Evolutionary conservation across 1,139 yeast species (phyloP), one percentile per base, ranked within the genome.

Genomic region (Pichia sp.): DNA sequence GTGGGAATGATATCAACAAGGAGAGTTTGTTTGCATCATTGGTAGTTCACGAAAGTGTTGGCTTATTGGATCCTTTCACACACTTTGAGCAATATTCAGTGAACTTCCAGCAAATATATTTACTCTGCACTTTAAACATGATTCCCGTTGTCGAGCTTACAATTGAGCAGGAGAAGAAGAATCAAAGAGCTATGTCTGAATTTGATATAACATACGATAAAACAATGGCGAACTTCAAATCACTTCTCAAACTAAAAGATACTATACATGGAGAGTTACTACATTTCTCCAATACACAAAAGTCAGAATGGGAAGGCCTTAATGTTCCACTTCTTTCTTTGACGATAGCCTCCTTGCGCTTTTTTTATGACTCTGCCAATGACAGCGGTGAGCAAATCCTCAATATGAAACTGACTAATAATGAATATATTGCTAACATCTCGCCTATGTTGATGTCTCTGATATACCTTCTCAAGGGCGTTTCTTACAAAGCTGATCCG

Each of bases 381-480:
- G n/a, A n/a, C n/a, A n/a, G n/a, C n/a, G n/a, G n/a, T n/a, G n/a
- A n/a, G n/a, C n/a, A n/a, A n/a, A n/a, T n/a, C n/a, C n/a, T n/a
- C n/a, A n/a, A n/a, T n/a, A n/a, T n/a, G n/a, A n/a, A n/a, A n/a
- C n/a, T n/a, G n/a, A n/a, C n/a, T n/a, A n/a, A n/a, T n/a, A n/a
- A n/a, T n/a, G n/a, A 25, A 9, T 6, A 13, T 14, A 14, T 25
- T 14, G 9, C 27, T 9, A 16, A 25, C 3, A 14, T 25, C 11
- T 27, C 57, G 2, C 58, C 58, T 4, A 29, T 52, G 24, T 33
- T 54, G 9, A 27, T 47, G 4, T 46, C 58, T 1, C 29, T 52
- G 9, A 18, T 48, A 4, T 53, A 48, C 32, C 48, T 46, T 15
- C 45, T 49, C 16, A 35, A 35, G 19, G 51, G 49, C 4, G 33